Percentiles rank a stretch among this genome's conserved stretches.
Evolutionary conservation across 2,329 filamentous ascomycete genomes (phyloP).

Genomic region (Pseudogymnoascus sp.): DNA sequence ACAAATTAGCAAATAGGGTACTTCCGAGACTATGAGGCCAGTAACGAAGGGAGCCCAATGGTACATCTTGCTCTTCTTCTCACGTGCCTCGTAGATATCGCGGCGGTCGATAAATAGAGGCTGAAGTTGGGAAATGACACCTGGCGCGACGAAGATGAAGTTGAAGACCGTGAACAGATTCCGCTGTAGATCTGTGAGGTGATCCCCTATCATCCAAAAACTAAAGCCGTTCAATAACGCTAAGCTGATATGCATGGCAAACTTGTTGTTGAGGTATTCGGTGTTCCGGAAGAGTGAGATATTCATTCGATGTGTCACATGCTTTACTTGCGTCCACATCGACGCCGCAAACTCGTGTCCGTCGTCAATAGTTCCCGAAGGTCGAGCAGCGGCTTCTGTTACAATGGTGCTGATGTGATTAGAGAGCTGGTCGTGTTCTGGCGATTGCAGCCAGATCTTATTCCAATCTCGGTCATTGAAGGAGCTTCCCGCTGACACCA

Average conservation of each 20-base stretch:
- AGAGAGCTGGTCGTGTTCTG: slow-evolving; percentile 50
- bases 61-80: slow-evolving; percentile 58
- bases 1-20: slow-evolving; percentile 40
- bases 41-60: slow-evolving; percentile 55
- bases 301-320: slow-evolving; percentile 59
- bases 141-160: slow-evolving; percentile 56
- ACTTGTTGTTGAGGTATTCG: slow-evolving; percentile 44
- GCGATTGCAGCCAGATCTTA: slow-evolving; percentile 62
- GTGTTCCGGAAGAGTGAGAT: slow-evolving; percentile 57
- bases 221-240: slow-evolving; percentile 57
- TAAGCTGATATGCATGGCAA: slow-evolving; percentile 46
- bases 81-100: slow-evolving; percentile 53
- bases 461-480: slow-evolving; percentile 52
- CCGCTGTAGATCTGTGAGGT: slow-evolving; percentile 45
- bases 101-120: slow-evolving; percentile 52
- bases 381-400: slow-evolving; percentile 44
- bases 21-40: slow-evolving; percentile 43
- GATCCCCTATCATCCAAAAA: slow-evolving; percentile 53
- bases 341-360: slow-evolving; percentile 68
- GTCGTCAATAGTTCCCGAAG: slow-evolving; percentile 38
- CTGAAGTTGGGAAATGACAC: slow-evolving; percentile 53
- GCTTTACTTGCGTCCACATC: slow-evolving; percentile 55
- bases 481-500: slow-evolving; percentile 36
- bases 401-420: slow-evolving; percentile 60
- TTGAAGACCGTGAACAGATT: slow-evolving; percentile 56